Evolutionary conservation across 1,284 basidiomycete genomes (phyloP).

Genomic region (Tausonia pullulans): DNA sequence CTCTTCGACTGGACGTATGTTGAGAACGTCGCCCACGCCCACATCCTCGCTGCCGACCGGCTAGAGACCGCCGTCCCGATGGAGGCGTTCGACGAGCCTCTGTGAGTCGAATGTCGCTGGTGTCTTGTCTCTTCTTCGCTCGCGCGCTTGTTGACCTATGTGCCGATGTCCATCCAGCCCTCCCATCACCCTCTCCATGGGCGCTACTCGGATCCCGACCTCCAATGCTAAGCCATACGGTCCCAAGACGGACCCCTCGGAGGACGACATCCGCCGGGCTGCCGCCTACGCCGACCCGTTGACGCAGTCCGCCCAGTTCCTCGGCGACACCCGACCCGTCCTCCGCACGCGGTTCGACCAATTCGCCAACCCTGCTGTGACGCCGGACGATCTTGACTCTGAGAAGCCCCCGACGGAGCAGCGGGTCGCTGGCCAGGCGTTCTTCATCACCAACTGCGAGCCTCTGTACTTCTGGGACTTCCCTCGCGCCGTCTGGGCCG

Average conservation of each 20-base stretch:
- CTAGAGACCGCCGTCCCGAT: slow-evolving; percentile 32
- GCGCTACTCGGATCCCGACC: slow-evolving; percentile 56
- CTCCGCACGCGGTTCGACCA: slow-evolving; percentile 49
- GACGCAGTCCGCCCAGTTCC: slow-evolving; percentile 12
- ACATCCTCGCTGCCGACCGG: slow-evolving; percentile 80
- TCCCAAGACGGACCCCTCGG: slow-evolving; percentile 53
- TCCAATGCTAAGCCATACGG: slow-evolving; percentile 66
- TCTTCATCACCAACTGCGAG: slow-evolving; percentile 97
- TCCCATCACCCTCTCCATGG: slow-evolving; percentile 52
- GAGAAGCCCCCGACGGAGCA: slow-evolving; percentile 41
- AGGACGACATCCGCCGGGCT: slow-evolving; percentile 47
- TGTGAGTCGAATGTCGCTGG: too few species aligned
- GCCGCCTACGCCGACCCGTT: slow-evolving; percentile 46
- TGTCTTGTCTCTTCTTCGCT: too few species aligned
- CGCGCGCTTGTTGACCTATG: too few species aligned
- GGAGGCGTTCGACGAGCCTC: slow-evolving; percentile 44
- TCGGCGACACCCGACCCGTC: slow-evolving; percentile 46
- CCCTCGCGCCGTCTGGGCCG: slow-evolving; percentile 70
- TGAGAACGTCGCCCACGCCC: slow-evolving; percentile 88
- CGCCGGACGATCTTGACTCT: slow-evolving; percentile 29
- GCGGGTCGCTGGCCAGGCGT: slow-evolving; percentile 81
- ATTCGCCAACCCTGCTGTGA: slow-evolving; percentile 34
- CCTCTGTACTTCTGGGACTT: slow-evolving; percentile 97
- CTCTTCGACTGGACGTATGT: slow-evolving; percentile 98
- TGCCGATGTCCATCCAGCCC: too few species aligned